phyloP scores from a whole-genome alignment of 305 asterid genomes.

The Striga hermonthica region DNA sequence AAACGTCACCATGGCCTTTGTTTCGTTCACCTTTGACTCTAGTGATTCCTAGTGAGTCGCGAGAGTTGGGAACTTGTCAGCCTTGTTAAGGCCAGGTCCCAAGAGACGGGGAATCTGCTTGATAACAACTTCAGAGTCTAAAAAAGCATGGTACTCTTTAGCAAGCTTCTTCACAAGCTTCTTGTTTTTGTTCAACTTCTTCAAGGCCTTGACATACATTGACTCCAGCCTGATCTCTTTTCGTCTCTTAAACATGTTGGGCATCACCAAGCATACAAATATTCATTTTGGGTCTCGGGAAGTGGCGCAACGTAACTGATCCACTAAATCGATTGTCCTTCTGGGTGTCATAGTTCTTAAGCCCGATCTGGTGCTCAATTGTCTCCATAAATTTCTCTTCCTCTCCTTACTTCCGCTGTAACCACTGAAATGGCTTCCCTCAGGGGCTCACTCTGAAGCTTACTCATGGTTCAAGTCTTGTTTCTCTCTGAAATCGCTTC shows the following conservation, averaged over 20 bases:
- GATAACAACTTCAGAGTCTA: slow-evolving; percentile 1
- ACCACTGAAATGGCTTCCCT: slow-evolving; percentile 4
- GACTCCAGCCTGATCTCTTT: slow-evolving; percentile 7
- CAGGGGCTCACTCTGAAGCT: slow-evolving; percentile 7
- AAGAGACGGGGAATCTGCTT: slow-evolving; percentile 12
- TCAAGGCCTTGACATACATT: slow-evolving; percentile 1
- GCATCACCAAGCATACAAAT: slow-evolving; percentile 11
- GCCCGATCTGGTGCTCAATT: slow-evolving; percentile 1
- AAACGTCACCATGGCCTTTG: not conserved
- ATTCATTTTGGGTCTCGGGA: slow-evolving; percentile 6
- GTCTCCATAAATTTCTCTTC: slow-evolving; percentile 3
- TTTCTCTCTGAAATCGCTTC: no score
- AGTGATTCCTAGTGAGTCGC: slow-evolving; percentile 1
- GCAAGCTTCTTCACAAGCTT: slow-evolving; percentile 7
- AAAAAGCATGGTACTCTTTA: slow-evolving; percentile 3
- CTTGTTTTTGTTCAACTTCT: slow-evolving; percentile 9
- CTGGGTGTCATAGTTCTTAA: slow-evolving; percentile 4
- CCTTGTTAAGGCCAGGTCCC: slow-evolving; percentile 8
- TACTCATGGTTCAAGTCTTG: no score
- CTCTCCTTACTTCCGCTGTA: not conserved
- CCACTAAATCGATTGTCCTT: slow-evolving; percentile 6
- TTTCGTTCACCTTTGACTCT: not conserved
- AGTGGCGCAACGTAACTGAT: not conserved
- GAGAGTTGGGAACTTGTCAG: slow-evolving; percentile 8
- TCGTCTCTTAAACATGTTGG: slow-evolving; percentile 9